phyloP scores from a whole-genome alignment of 208 protist species.

The Leishmania guyanensis region DNA sequence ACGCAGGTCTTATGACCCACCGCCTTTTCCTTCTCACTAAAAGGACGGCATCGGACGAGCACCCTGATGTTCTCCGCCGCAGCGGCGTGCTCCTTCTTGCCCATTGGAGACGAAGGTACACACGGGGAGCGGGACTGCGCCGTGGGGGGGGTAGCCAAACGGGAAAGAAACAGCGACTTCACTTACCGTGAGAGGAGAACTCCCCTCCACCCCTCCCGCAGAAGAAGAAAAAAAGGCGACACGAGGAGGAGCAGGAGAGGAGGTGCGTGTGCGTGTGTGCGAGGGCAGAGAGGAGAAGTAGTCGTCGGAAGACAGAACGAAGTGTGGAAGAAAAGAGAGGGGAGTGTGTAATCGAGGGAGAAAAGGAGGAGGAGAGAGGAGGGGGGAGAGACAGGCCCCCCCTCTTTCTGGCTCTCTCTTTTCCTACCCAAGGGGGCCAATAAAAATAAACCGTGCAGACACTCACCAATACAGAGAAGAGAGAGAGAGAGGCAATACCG shows the following conservation, averaged over 20 bases:
- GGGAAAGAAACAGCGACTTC: too few relatives aligned
- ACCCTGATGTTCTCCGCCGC: constrained; percentile 91
- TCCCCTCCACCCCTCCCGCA: too few relatives aligned
- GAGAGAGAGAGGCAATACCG: not conserved
- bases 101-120: constrained; percentile 35
- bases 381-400: not conserved
- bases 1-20: constrained; percentile 80
- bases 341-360: not conserved
- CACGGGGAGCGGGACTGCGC: not conserved
- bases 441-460: too few relatives aligned
- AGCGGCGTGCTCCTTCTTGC: constrained; percentile 55
- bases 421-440: too few relatives aligned
- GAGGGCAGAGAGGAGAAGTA: too few relatives aligned
- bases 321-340: not conserved
- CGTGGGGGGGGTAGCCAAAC: too few relatives aligned
- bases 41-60: constrained; percentile 82
- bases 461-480: too few relatives aligned
- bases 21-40: constrained; percentile 80
- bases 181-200: too few relatives aligned
- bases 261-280: too few relatives aligned
- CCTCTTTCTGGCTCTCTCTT: not conserved
- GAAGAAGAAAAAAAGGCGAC: too few relatives aligned
- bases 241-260: too few relatives aligned
- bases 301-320: too few relatives aligned
- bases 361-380: not conserved